Percentiles rank a stretch among this genome's conserved stretches.
Evolutionary conservation across 371 early-diverging fungal species (phyloP).

Genomic region (Circinella minor): DNA sequence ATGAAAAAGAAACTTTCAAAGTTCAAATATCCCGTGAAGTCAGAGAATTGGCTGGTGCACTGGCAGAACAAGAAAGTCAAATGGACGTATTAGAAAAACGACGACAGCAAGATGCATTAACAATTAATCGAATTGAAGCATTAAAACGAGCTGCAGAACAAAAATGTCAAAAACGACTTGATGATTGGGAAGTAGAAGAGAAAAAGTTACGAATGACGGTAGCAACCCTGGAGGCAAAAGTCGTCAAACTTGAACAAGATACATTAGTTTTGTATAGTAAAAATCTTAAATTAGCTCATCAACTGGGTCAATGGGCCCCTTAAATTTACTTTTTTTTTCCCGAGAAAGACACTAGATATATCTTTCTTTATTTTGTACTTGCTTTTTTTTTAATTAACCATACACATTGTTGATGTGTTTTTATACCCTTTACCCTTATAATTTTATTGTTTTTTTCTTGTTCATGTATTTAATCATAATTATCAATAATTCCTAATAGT

Average conservation of each 20-base stretch:
- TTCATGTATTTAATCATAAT: no score
- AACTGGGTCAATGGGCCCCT: slow-evolving; percentile 21
- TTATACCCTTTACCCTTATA: no score
- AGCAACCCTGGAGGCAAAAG: slow-evolving; percentile 15
- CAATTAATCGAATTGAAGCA: not conserved
- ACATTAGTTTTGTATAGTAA: slow-evolving; percentile 19
- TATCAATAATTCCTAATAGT: no score
- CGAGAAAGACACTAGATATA: not conserved
- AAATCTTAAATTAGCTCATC: slow-evolving; percentile 23
- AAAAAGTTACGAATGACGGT: slow-evolving; percentile 13
- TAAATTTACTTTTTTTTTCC: slow-evolving; percentile 3
- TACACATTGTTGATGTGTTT: no score
- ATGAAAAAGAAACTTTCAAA: slow-evolving; percentile 16
- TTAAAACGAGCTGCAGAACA: slow-evolving; percentile 2
- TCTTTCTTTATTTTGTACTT: no score
- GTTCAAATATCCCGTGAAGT: slow-evolving; percentile 22
- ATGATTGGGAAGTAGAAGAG: slow-evolving; percentile 18
- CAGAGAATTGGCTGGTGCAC: slow-evolving; percentile 14
- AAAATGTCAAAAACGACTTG: slow-evolving; percentile 9
- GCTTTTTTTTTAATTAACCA: no score
- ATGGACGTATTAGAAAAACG: slow-evolving; percentile 17
- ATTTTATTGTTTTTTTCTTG: no score
- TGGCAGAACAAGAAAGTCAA: slow-evolving; percentile 22
- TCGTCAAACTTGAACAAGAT: slow-evolving; percentile 22
- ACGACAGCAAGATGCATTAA: slow-evolving; percentile 12